Evolutionary conservation across 2,329 filamentous ascomycete species (phyloP).

Genomic region (Xylaria sp.): DNA sequence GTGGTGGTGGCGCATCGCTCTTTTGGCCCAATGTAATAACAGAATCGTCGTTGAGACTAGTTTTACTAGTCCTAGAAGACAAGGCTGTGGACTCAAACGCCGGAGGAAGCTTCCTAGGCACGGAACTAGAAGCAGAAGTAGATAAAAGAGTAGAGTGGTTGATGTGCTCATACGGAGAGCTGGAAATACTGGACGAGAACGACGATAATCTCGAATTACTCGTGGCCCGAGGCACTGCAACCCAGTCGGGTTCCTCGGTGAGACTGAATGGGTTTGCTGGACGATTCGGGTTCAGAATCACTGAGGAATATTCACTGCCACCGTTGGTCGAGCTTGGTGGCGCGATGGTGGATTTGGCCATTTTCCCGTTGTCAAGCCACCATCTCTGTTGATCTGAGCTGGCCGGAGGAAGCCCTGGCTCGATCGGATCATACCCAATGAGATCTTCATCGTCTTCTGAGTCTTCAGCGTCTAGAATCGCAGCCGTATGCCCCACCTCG

Average conservation of each 20-base stretch:
- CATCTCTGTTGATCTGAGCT: slow-evolving; percentile 76
- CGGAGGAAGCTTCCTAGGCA: slow-evolving; percentile 62
- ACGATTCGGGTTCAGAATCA: slow-evolving; percentile 76
- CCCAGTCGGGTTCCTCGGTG: slow-evolving; percentile 85
- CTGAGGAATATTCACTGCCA: slow-evolving; percentile 57
- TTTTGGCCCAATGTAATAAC: slow-evolving; percentile 42
- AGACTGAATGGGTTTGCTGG: slow-evolving; percentile 83
- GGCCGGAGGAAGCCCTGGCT: slow-evolving; percentile 76
- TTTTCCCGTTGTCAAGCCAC: slow-evolving; percentile 76
- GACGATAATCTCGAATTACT: slow-evolving; percentile 62
- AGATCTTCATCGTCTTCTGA: slow-evolving; percentile 83
- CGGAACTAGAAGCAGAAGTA: slow-evolving; percentile 57
- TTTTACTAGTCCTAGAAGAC: slow-evolving; percentile 58
- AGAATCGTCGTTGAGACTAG: slow-evolving; percentile 57
- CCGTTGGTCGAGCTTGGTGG: slow-evolving; percentile 66
- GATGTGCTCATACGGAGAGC: slow-evolving; percentile 68
- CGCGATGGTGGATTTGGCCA: slow-evolving; percentile 76
- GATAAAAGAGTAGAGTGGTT: slow-evolving; percentile 60
- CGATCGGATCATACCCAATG: slow-evolving; percentile 82
- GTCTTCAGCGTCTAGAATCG: slow-evolving; percentile 65
- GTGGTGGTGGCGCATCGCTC: slow-evolving; percentile 55
- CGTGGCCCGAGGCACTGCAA: slow-evolving; percentile 66
- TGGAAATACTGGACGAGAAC: slow-evolving; percentile 64
- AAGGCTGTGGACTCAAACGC: slow-evolving; percentile 60
- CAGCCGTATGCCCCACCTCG: slow-evolving; percentile 72